Evolutionary conservation across 106 monocot genomes (phyloP), one percentile per base, ranked within the genome.

Genomic region (Posidonia australis): DNA sequence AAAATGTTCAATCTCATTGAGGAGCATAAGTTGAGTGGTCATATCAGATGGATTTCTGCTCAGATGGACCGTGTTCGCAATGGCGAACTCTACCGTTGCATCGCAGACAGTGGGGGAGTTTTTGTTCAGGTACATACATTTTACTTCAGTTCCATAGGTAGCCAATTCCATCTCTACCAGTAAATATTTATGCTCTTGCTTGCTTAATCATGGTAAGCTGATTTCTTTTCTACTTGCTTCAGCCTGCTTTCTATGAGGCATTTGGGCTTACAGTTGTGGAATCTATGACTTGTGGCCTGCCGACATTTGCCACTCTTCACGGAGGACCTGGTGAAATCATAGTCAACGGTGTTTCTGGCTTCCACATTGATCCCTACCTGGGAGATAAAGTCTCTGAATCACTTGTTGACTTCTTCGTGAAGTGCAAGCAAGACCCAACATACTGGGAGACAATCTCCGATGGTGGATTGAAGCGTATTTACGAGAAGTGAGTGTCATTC

Each of bases 311-410:
- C 13, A 74, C 74, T 11, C 17, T 67, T 49, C 65, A 74, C 17
- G 74, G 74, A 66, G 74, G 74, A 17, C 74, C 74, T 20, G 68
- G 27, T n/a, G 75, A 75, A 41, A 75, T 75, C 67, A 75, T 75
- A 9, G 75, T 75, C 28, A 56, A 74, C 18, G 74, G 74, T 20
- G 67, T 74, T 25, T 74, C 74, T 11, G 74, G 74, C 9, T 74
- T 58, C 67, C 74, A 67, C 29, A 74, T 74, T 30, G 66, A 74
- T 43, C 74, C 74, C 9, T 67, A 67, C 60, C 58, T 43, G 9
- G 67, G 74, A 13, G 74, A 74, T 19, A 48, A 74, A 45, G 66
- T 67, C 11, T 46, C 67, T 18, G 60, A 74, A 21, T 7, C 21
- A 19, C 56, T 74, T 5, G 74, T 67, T 31, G 27, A 67, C 60